Evolutionary conservation across 2,329 filamentous ascomycete genomes (phyloP).

Genomic region (Penicillium sp.): DNA sequence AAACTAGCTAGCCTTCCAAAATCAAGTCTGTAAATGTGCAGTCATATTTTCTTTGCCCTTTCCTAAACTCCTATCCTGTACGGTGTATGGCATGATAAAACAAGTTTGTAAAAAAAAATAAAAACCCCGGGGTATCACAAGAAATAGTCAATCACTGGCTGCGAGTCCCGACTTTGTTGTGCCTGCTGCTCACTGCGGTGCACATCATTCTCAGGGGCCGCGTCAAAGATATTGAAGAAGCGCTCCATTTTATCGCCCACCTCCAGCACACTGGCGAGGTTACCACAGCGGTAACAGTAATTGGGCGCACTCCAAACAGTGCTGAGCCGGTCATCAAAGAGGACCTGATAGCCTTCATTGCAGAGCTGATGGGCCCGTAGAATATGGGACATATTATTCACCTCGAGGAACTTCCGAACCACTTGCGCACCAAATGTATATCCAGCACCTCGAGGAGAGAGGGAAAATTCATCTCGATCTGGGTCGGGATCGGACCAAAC

Average conservation of each 20-base stretch:
- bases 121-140: constrained; percentile 52
- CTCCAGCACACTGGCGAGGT: constrained; percentile 94
- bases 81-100: constrained; percentile 16
- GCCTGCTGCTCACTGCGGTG: constrained; percentile 79
- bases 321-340: constrained; percentile 90
- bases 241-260: constrained; percentile 89
- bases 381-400: constrained; percentile 98
- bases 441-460: constrained; percentile 88
- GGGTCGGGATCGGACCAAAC: constrained; percentile 98
- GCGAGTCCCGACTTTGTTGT: constrained; percentile 64
- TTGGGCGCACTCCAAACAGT: constrained; percentile 99
- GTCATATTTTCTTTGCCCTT: constrained; percentile 25
- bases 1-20: constrained; percentile 4
- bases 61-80: constrained; percentile 32
- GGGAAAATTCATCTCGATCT: constrained; percentile 94
- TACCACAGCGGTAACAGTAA: constrained; percentile 93
- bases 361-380: constrained; percentile 96
- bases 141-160: constrained; percentile 68
- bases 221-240: constrained; percentile 97
- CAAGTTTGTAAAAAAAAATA: constrained; percentile 9
- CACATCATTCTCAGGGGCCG: constrained; percentile 86
- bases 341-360: constrained; percentile 94
- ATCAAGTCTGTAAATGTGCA: constrained; percentile 7
- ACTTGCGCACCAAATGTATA: constrained; percentile 98
- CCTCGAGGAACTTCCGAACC: constrained; percentile 94